phyloP scores from a whole-genome alignment of 192 early-diverging fungal species.

The Coemansia sp. region DNA sequence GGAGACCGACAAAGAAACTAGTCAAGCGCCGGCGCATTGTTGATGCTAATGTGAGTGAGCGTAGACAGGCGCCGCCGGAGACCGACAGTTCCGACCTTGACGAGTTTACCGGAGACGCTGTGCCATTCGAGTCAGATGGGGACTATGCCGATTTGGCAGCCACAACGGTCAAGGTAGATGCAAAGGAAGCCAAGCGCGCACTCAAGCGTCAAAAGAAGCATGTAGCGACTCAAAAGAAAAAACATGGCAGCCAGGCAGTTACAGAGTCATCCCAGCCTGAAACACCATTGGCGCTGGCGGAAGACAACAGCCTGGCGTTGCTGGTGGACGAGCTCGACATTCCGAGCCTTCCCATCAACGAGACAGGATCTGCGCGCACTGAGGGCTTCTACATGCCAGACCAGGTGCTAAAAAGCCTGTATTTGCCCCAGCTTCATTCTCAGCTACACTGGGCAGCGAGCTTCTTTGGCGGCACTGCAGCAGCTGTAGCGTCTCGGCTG shows the following conservation, averaged over 20 bases:
- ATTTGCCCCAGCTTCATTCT: slow-evolving; percentile 58
- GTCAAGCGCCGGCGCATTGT: slow-evolving; percentile 4
- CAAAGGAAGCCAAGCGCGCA: slow-evolving; percentile 1
- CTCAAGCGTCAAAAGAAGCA: slow-evolving; percentile 6
- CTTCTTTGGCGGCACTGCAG: slow-evolving; percentile 52
- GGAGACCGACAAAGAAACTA: not conserved
- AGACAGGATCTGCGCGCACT: slow-evolving; percentile 79
- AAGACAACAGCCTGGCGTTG: slow-evolving; percentile 1
- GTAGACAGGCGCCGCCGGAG: not conserved
- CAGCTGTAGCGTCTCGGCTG: slow-evolving; percentile 49
- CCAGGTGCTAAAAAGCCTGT: slow-evolving; percentile 62
- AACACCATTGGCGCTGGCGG: slow-evolving; percentile 13
- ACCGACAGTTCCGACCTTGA: not conserved
- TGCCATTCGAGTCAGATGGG: not conserved
- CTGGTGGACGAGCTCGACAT: slow-evolving; percentile 2
- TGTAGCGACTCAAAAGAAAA: slow-evolving; percentile 7
- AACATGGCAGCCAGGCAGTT: slow-evolving; percentile 21
- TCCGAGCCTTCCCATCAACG: slow-evolving; percentile 49
- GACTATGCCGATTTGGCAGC: not conserved
- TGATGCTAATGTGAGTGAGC: not conserved
- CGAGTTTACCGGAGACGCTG: not conserved
- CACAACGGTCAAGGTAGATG: not conserved
- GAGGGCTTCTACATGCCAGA: slow-evolving; percentile 76
- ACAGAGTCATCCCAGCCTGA: slow-evolving; percentile 22
- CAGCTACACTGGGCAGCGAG: slow-evolving; percentile 53